A percentile compares a stretch with the other conserved stretches of the same genome.
Conservation (phyloP, 108 stramenopile genomes). For the Epipyxis sp. region DNA sequence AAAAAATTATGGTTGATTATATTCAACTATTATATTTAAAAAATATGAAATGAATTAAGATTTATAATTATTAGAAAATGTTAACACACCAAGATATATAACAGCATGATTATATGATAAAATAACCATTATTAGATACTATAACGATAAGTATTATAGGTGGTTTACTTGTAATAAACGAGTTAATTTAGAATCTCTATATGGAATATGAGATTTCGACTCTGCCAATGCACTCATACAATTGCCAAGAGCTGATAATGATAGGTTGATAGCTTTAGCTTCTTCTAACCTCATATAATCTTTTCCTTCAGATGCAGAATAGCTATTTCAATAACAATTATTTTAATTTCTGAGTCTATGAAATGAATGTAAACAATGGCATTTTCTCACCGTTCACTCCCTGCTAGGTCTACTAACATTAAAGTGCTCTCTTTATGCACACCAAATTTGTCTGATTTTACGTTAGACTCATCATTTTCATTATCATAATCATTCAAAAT, state of each 20-base stretch:
- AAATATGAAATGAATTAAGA: no score
- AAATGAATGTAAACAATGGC: slow-evolving; percentile 33
- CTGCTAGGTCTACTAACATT: slow-evolving; percentile 51
- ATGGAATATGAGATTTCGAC: slow-evolving; percentile 42
- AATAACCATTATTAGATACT: no score
- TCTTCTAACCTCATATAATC: slow-evolving; percentile 36
- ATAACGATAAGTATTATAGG: no score
- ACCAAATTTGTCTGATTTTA: no score
- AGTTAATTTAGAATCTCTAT: slow-evolving; percentile 51
- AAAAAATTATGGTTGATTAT: no score
- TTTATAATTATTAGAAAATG: no score
- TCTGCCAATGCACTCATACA: slow-evolving; percentile 51
- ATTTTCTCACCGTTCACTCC: slow-evolving; percentile 45
- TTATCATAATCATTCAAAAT: background rate
- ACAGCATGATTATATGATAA: slow-evolving; percentile 2
- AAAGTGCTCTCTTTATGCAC: slow-evolving; percentile 27
- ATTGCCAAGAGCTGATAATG: slow-evolving; percentile 52
- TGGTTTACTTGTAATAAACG: slow-evolving; percentile 49
- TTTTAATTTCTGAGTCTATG: background rate
- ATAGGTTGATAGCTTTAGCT: slow-evolving; percentile 45
- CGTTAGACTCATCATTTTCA: no score
- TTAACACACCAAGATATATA: slow-evolving; percentile 7
- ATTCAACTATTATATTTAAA: no score
- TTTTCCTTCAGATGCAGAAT: slow-evolving; percentile 8
- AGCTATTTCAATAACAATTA: no score